Evolutionary conservation across 106 monocot genomes (phyloP).

Genomic region (Dendrobium nobile): DNA sequence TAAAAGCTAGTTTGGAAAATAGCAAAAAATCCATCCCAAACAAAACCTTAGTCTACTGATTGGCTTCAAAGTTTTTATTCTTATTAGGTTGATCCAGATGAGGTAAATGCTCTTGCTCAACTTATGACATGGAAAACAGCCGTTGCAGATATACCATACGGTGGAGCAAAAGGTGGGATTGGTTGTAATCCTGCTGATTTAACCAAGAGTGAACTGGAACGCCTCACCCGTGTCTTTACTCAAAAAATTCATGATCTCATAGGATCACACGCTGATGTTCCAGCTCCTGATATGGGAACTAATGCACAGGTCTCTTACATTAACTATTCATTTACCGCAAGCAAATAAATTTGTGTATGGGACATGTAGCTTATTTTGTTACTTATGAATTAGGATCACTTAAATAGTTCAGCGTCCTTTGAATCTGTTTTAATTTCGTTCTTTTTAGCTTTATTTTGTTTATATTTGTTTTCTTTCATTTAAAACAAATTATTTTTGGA

Average conservation of each 20-base stretch:
- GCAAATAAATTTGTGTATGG: background rate
- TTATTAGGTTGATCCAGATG: constrained; percentile 79
- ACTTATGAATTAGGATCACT: too few relatives aligned
- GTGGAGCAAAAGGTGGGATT: constrained; percentile 94
- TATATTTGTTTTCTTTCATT: background rate
- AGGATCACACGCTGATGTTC: constrained; percentile 79
- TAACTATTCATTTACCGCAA: background rate
- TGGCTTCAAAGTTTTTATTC: background rate
- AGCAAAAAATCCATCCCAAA: too few relatives aligned
- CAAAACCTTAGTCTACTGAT: background rate
- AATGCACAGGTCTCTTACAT: constrained; percentile 63
- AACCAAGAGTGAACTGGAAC: constrained; percentile 74
- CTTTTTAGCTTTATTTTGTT: constrained; percentile 6
- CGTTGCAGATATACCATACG: constrained; percentile 83
- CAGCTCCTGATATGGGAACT: constrained; percentile 97
- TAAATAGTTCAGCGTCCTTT: background rate
- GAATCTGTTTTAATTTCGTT: background rate
- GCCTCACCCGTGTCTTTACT: constrained; percentile 84
- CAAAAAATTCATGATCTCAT: constrained; percentile 93
- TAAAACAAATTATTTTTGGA: background rate
- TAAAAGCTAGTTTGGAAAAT: too few relatives aligned
- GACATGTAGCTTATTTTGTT: background rate
- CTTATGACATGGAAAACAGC: constrained; percentile 99
- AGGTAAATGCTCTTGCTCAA: constrained; percentile 91
- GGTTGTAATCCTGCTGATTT: constrained; percentile 73